Base-by-base conservation (phyloP, 352 stramenopile species). In the Globisporangium abappressorium region DNA sequence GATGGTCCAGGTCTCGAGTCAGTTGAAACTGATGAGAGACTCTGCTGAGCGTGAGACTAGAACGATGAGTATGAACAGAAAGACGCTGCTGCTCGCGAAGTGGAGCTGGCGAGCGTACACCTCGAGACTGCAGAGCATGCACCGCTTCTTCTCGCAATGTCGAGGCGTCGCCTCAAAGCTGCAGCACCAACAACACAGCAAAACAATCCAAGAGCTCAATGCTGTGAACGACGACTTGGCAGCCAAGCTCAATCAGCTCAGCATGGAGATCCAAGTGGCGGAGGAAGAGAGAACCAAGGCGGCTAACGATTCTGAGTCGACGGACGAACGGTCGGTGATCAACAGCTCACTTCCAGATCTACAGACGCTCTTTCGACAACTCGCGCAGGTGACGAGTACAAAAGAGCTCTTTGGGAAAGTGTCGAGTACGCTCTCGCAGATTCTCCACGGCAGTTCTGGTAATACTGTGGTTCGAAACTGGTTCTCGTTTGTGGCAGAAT, bases 71-170 rank as follows among this genome's bases (percentile, higher is more conserved):
- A 22, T 3, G 12, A 41, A 30, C 14, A 38, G 43, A 11, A 60
- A 69, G 36, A 61, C 43, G 46, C 53, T 84, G 34, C 6, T 38
- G 6, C 46, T 88, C 0, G 70, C 70, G 0, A 85, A 83, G 54
- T 85, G 74, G 74, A 79, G 70, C 18, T 92, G 84, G 84, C 71
- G 68, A 59, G 76, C 80, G 8, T 90, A 92, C 54, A n/a, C 69
- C 2, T 51, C 66, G 12, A 71, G 72, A 0, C 62, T 84, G 20
- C 36, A 70, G 0, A 56, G 69, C 24, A 75, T 92, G 65, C 62
- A 75, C 26, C 33, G 51, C 14, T 88, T 88, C 47, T 58, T 86
- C 9, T 73, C 70, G 2, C 62, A 60, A 8, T 84, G 70, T 22
- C 72, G 73, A 36, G 30, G 63, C 0, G 55, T 68, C 26, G 26